Evolutionary conservation across 1,284 basidiomycete genomes (phyloP).

Genomic region (Irpex sp.): DNA sequence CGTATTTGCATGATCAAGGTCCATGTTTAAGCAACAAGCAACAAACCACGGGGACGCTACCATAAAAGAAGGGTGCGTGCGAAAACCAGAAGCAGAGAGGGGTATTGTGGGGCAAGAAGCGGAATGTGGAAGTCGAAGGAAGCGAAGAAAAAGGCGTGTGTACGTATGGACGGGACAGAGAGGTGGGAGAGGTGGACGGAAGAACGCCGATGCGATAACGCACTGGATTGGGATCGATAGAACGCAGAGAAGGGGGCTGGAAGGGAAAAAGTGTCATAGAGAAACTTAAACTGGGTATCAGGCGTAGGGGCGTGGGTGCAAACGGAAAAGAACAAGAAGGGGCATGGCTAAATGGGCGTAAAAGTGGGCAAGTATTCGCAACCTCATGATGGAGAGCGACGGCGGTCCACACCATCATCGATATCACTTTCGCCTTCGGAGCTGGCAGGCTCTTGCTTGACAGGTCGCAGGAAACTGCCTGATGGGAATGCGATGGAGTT

Average conservation of each 20-base stretch:
- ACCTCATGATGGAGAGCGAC: constrained; percentile 14
- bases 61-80: not conserved
- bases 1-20: constrained; percentile 3
- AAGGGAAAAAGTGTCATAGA: constrained; percentile 27
- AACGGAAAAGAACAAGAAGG: not conserved
- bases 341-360: not conserved
- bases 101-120: not conserved
- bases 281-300: not conserved
- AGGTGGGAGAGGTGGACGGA: not conserved
- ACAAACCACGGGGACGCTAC: not conserved
- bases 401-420: constrained; percentile 39
- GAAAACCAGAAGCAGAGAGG: not conserved
- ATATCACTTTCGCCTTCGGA: constrained; percentile 64
- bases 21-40: not conserved
- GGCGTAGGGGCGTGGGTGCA: not conserved
- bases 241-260: constrained; percentile 15
- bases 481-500: constrained; percentile 37
- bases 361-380: not conserved
- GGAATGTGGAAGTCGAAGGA: not conserved
- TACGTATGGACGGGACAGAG: not conserved
- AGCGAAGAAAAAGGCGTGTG: not conserved
- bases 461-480: constrained; percentile 39
- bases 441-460: constrained; percentile 52
- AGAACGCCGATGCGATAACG: not conserved
- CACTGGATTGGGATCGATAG: not conserved